Percentiles rank a stretch among this genome's conserved stretches.
phyloP scores from a whole-genome alignment of 352 stramenopile species.

The Blastocystis sp. region DNA sequence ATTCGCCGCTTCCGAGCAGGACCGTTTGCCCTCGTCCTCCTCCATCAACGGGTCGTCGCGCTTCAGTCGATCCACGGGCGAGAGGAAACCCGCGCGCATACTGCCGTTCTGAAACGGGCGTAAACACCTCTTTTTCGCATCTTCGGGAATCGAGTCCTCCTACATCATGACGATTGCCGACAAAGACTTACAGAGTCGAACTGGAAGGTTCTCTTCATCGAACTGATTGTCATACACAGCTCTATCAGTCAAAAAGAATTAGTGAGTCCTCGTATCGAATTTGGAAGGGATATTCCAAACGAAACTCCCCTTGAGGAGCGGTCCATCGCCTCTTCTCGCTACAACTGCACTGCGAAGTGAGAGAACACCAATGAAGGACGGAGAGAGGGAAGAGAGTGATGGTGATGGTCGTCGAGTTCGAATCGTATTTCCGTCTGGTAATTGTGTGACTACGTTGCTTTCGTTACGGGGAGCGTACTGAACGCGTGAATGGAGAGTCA shows the following conservation, averaged over 20 bases:
- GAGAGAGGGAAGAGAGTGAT: too few species aligned
- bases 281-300: background rate
- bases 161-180: background rate
- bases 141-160: background rate
- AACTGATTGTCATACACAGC: background rate
- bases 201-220: slow-evolving; percentile 19
- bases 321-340: too few species aligned
- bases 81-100: background rate
- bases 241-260: background rate
- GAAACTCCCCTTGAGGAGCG: slow-evolving; percentile 15
- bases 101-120: background rate
- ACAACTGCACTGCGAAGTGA: too few species aligned
- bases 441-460: too few species aligned
- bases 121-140: background rate
- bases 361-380: too few species aligned
- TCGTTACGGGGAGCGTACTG: too few species aligned
- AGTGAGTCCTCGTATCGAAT: background rate
- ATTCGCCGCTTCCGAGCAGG: background rate
- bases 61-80: slow-evolving; percentile 2
- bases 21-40: background rate
- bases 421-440: too few species aligned
- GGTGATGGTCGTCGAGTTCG: too few species aligned
- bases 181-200: slow-evolving; percentile 17
- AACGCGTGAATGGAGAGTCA: too few species aligned
- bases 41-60: background rate